phyloP scores from a whole-genome alignment of 75 land plant genomes.

The Pinus taeda region DNA sequence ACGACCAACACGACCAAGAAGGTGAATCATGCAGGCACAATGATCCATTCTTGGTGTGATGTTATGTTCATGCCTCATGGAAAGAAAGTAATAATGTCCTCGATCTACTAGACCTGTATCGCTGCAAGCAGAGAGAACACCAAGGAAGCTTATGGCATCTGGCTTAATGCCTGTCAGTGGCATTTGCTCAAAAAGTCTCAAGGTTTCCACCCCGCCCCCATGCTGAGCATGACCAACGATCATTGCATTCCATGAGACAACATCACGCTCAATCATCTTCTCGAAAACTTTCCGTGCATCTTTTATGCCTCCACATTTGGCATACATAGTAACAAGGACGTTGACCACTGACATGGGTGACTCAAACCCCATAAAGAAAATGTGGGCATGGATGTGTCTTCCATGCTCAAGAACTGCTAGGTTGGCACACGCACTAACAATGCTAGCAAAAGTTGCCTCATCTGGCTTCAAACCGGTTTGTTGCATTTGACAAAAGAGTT shows the following conservation, averaged over 20 bases:
- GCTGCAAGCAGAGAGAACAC: slow-evolving; percentile 66
- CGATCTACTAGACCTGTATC: slow-evolving; percentile 56
- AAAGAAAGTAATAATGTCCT: slow-evolving; percentile 39
- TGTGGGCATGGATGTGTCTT: slow-evolving; percentile 50
- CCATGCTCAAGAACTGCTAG: slow-evolving; percentile 40
- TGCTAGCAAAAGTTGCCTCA: slow-evolving; percentile 39
- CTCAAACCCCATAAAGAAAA: slow-evolving; percentile 35
- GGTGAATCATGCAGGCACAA: slow-evolving; percentile 55
- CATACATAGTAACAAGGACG: slow-evolving; percentile 59
- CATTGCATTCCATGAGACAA: slow-evolving; percentile 69
- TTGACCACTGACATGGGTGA: slow-evolving; percentile 40
- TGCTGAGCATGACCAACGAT: slow-evolving; percentile 53
- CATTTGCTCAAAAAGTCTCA: slow-evolving; percentile 41
- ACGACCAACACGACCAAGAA: slow-evolving; percentile 48
- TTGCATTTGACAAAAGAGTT: slow-evolving; percentile 43
- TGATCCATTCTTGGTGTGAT: slow-evolving; percentile 40
- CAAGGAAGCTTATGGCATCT: slow-evolving; percentile 59
- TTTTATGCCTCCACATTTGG: slow-evolving; percentile 64
- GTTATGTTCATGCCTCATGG: slow-evolving; percentile 32
- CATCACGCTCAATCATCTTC: slow-evolving; percentile 26
- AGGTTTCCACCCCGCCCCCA: slow-evolving; percentile 46
- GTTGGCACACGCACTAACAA: slow-evolving; percentile 52
- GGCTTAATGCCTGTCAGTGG: slow-evolving; percentile 48
- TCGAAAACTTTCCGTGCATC: slow-evolving; percentile 41
- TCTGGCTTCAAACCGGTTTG: slow-evolving; percentile 33